Evolutionary conservation across 2,329 filamentous ascomycete genomes (phyloP).

Genomic region (Beauveria pseudobassiana): DNA sequence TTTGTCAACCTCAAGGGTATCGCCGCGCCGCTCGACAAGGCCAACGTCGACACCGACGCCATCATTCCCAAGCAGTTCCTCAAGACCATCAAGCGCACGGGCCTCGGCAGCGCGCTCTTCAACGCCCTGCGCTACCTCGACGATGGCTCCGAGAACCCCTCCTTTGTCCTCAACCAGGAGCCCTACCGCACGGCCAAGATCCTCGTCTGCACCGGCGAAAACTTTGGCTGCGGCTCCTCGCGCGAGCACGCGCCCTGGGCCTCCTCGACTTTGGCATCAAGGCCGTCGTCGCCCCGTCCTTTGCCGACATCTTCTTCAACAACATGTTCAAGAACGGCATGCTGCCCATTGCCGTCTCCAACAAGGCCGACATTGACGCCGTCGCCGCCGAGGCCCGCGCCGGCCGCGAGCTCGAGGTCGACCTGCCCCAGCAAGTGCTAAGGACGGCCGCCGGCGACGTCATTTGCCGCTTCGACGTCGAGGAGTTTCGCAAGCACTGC

Average conservation of each 20-base stretch:
- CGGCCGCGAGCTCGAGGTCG: slow-evolving; percentile 79
- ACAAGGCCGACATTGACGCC: slow-evolving; percentile 56
- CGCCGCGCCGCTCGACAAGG: slow-evolving; percentile 76
- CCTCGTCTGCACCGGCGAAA: slow-evolving; percentile 81
- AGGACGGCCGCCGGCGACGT: slow-evolving; percentile 66
- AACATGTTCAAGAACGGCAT: slow-evolving; percentile 99
- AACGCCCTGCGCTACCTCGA: slow-evolving; percentile 71
- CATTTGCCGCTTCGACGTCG: slow-evolving; percentile 76
- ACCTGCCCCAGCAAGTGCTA: slow-evolving; percentile 78
- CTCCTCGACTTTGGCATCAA: slow-evolving; percentile 94
- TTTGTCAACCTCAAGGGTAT: slow-evolving; percentile 81
- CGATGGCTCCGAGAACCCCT: slow-evolving; percentile 65
- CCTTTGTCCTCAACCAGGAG: slow-evolving; percentile 86
- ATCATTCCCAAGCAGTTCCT: slow-evolving; percentile 99
- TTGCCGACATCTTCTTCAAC: slow-evolving; percentile 84
- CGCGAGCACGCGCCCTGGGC: slow-evolving; percentile 98
- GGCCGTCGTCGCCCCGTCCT: slow-evolving; percentile 81
- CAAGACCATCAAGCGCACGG: slow-evolving; percentile 97
- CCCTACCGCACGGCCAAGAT: slow-evolving; percentile 82
- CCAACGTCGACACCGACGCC: slow-evolving; percentile 96
- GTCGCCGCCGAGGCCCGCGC: slow-evolving; percentile 72
- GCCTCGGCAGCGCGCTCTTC: slow-evolving; percentile 83
- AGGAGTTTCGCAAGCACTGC: slow-evolving; percentile 92
- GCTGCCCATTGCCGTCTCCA: slow-evolving; percentile 73
- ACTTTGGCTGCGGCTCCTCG: slow-evolving; percentile 91